These are phyloP conservation scores for Brettanomyces sp. DNA, from an alignment of 805 yeast species.

Conservation along the genomic window DNA sequence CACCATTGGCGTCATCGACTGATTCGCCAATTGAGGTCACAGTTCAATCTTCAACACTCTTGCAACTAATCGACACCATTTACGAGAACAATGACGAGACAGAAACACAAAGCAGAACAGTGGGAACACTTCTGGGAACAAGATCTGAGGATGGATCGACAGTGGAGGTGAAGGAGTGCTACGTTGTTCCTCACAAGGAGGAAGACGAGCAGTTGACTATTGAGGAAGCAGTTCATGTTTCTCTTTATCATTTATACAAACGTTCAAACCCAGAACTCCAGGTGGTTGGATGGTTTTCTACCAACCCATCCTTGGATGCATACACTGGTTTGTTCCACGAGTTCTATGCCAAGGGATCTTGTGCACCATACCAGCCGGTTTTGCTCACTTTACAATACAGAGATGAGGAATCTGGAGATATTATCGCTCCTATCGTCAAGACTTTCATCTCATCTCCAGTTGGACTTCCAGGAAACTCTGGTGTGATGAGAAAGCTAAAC, in stretches of 20 bases:
- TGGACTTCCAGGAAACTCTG: conserved; percentile 39
- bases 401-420: conserved; percentile 33
- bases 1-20: conserved; percentile 24
- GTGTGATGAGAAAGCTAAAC: conserved; percentile 26
- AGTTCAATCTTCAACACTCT: conserved; percentile 61
- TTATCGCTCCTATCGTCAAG: conserved; percentile 44
- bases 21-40: conserved; percentile 40
- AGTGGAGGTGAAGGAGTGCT: conserved; percentile 65
- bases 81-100: conserved; percentile 37
- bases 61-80: conserved; percentile 68
- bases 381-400: conserved; percentile 64
- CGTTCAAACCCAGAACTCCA: conserved; percentile 70
- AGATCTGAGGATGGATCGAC: conserved; percentile 78
- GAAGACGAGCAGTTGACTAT: conserved; percentile 67
- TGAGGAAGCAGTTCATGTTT: conserved; percentile 66
- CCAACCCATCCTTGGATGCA: conserved; percentile 49
- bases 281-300: conserved; percentile 81
- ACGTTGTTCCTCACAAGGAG: conserved; percentile 73
- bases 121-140: conserved; percentile 75
- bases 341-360: conserved; percentile 65
- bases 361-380: conserved; percentile 68
- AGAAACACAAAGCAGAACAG: conserved; percentile 48
- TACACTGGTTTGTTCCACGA: conserved; percentile 75
- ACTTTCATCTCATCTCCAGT: conserved; percentile 75
- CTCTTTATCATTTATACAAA: conserved; percentile 62